Percentiles rank a stretch among this genome's conserved stretches.
phyloP scores from a whole-genome alignment of 2,329 filamentous ascomycete species.

The Escovopsis sp. region DNA sequence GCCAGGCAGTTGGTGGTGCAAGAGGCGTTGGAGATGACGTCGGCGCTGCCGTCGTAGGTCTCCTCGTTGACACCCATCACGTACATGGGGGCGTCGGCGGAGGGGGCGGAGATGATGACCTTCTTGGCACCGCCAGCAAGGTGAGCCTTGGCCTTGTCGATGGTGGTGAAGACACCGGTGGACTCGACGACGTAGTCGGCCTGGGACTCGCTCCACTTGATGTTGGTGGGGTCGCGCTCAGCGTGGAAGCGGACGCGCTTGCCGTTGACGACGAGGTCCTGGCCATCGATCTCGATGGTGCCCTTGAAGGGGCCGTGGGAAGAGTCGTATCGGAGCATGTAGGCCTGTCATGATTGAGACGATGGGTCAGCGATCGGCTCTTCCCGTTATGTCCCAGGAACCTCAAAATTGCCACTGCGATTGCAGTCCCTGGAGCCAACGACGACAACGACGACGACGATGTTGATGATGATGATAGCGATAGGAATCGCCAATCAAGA shows the following conservation, averaged over 20 bases:
- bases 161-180: constrained; percentile 98
- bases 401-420: not conserved
- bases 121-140: constrained; percentile 97
- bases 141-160: constrained; percentile 85
- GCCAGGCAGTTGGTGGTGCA: constrained; percentile 99
- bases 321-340: constrained; percentile 99
- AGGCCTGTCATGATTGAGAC: constrained; percentile 48
- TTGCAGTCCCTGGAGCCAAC: too few relatives aligned
- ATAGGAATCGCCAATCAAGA: too few relatives aligned
- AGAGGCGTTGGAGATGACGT: constrained; percentile 97
- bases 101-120: constrained; percentile 86
- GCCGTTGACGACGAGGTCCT: constrained; percentile 77
- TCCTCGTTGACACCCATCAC: constrained; percentile 99
- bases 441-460: too few relatives aligned
- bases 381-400: not conserved
- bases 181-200: constrained; percentile 95
- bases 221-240: constrained; percentile 77
- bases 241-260: constrained; percentile 91
- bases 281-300: constrained; percentile 55
- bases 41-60: constrained; percentile 76
- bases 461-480: too few relatives aligned
- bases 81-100: constrained; percentile 97
- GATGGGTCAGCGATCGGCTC: not conserved
- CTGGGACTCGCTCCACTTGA: constrained; percentile 78
- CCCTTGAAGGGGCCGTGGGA: constrained; percentile 97